Conservation (phyloP, 2,329 filamentous ascomycete genomes). For the Microdochium paspali region DNA sequence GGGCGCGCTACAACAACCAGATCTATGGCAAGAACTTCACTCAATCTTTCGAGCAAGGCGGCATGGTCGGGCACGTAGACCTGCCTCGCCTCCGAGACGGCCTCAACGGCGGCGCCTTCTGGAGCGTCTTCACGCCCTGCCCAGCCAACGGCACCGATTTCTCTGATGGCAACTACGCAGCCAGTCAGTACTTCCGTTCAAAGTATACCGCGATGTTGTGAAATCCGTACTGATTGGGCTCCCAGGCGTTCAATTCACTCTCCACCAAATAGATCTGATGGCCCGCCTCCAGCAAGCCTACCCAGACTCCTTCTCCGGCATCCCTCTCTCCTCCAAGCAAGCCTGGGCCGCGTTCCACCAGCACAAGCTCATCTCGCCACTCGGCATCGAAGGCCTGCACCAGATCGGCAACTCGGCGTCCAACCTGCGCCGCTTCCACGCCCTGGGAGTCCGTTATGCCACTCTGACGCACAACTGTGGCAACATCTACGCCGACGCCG, state of each 20-base stretch:
- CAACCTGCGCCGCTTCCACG: conserved; percentile 66
- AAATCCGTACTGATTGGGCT: conserved; percentile 1
- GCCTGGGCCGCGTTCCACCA: conserved; percentile 52
- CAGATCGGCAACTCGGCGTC: conserved; percentile 82
- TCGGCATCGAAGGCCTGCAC: conserved; percentile 81
- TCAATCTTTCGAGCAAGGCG: conserved; percentile 63
- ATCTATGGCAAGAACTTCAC: conserved; percentile 69
- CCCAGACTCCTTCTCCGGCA: conserved; percentile 59
- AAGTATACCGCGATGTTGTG: neutral
- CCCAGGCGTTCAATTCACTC: conserved; percentile 53
- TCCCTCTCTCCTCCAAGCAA: conserved; percentile 44
- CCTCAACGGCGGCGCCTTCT: conserved; percentile 77
- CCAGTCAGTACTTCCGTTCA: conserved; percentile 40
- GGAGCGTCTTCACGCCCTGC: conserved; percentile 78
- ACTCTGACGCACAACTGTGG: conserved; percentile 93
- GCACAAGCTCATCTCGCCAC: conserved; percentile 63
- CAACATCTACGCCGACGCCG: conserved; percentile 81
- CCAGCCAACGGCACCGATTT: conserved; percentile 65
- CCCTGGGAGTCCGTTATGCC: conserved; percentile 75
- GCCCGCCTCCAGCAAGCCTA: conserved; percentile 53
- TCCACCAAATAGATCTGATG: conserved; percentile 69
- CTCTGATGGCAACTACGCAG: conserved; percentile 60
- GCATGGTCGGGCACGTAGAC: conserved; percentile 64
- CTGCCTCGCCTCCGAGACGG: conserved; percentile 65
- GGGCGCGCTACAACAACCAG: conserved; percentile 59